These are phyloP conservation scores for Aspergillus eucalypticola DNA, from an alignment of 2,329 filamentous ascomycete species.

Conservation along the genomic window DNA sequence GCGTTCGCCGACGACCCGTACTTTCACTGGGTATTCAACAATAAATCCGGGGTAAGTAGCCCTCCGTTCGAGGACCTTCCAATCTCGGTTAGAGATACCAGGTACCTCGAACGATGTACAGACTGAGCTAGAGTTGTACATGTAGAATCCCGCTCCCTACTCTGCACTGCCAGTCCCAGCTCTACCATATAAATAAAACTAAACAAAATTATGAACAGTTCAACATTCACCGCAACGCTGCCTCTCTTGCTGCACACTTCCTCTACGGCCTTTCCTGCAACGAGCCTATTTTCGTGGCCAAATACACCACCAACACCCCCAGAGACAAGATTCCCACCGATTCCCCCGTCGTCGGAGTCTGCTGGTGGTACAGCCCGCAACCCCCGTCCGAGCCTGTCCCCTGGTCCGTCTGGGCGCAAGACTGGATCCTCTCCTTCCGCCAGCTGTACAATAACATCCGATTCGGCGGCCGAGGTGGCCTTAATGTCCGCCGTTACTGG, in stretches of 20 bases:
- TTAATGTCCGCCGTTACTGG: conserved; percentile 67
- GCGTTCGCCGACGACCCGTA: conserved; percentile 69
- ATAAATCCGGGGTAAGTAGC: conserved; percentile 55
- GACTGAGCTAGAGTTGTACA: conserved; percentile 9
- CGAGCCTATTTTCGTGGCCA: conserved; percentile 67
- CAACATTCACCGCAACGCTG: conserved; percentile 60
- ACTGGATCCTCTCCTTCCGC: conserved; percentile 65
- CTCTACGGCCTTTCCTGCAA: conserved; percentile 60
- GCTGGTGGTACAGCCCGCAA: conserved; percentile 69
- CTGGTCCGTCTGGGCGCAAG: conserved; percentile 64
- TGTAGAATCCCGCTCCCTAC: not conserved
- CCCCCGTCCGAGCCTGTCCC: conserved; percentile 50
- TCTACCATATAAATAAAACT: not conserved
- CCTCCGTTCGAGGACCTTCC: not conserved
- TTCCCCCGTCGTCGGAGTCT: conserved; percentile 63
- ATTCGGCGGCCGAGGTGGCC: conserved; percentile 65
- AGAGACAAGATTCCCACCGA: conserved; percentile 21
- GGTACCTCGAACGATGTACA: conserved; percentile 8
- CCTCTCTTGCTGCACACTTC: conserved; percentile 65
- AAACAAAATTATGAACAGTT: conserved; percentile 48
- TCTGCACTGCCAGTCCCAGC: not conserved
- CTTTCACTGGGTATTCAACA: conserved; percentile 64
- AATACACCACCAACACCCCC: conserved; percentile 58
- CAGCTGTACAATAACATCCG: conserved; percentile 68
- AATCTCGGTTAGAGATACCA: not conserved